These are phyloP conservation scores for Trichoderma harzianum DNA, from an alignment of 2,329 filamentous ascomycete genomes.

Conservation along the genomic window DNA sequence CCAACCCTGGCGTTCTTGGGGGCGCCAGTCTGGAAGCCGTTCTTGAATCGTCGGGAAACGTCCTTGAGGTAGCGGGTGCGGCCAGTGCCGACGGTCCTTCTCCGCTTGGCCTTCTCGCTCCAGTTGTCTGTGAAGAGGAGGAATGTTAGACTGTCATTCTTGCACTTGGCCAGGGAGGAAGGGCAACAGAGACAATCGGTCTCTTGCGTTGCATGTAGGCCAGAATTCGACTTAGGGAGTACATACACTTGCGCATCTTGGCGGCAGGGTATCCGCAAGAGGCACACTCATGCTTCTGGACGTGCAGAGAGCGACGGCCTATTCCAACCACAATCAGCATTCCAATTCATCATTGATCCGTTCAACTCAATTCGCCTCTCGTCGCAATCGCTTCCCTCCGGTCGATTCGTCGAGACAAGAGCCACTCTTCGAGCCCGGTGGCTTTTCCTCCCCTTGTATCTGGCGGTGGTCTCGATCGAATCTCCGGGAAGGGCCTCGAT, in stretches of 20 bases:
- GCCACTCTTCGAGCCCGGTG: background rate
- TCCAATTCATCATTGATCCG: background rate
- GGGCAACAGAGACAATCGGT: background rate
- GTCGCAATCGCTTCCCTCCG: background rate
- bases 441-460: conserved; percentile 12
- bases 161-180: background rate
- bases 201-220: background rate
- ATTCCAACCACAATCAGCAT: conserved; percentile 29
- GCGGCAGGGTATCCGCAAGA: conserved; percentile 94
- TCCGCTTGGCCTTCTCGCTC: conserved; percentile 99
- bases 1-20: conserved; percentile 70
- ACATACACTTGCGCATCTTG: conserved; percentile 98
- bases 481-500: background rate
- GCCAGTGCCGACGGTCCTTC: conserved; percentile 98
- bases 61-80: conserved; percentile 93
- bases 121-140: conserved; percentile 76
- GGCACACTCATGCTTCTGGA: conserved; percentile 98
- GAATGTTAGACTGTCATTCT: background rate
- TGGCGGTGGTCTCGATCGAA: conserved; percentile 11
- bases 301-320: conserved; percentile 97
- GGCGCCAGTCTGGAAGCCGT: conserved; percentile 90
- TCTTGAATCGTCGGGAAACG: conserved; percentile 91
- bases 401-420: background rate
- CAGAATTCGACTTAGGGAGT: background rate
- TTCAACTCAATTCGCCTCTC: background rate